Evolutionary conservation across 2,329 filamentous ascomycete species (phyloP), one percentile per base, ranked within the genome.

Genomic region (Berkeleyomyces rouxiae): DNA sequence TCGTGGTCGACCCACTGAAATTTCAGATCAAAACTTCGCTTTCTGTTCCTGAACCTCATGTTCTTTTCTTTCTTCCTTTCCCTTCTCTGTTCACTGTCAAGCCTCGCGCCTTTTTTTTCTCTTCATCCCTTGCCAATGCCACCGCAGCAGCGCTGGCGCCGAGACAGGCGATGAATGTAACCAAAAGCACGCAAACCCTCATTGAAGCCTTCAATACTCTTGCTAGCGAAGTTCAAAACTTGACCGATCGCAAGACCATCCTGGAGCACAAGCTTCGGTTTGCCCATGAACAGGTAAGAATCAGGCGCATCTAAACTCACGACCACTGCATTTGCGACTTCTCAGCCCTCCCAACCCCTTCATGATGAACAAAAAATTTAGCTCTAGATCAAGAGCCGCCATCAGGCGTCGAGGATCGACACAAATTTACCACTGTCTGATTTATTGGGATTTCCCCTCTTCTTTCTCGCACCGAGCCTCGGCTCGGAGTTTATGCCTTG

Each of bases 381-480:
- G 86, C 86, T 90, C 86, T 89, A 89, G 86, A 89, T 87, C 86
- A 85, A 79, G 80, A 88, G 84, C 79, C 81, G 76, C 79, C 71
- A 67, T 66, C 69, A 73, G 51, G 77, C 76, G 78, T 76, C 77
- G 70, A 74, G 82, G 85, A 87, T 79, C 77, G 83, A 87, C 73
- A 82, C 71, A 67, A 70, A 72, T 72, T 72, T 70, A 73, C 68
- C 72, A 76, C 68, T 71, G 70, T 72, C 75, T 76, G 75, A 77
- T 71, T 47, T 39, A 58, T 44, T 33, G 58, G 44, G 42, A 65
- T 47, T 57, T 49, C 60, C 43, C 42, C 63, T 51, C 57, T 47
- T 65, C 61, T 63, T 61, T 47, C 57, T 53, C 46, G 44, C 39
- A 31, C 33, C n/a, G 11, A 33, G 9, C 13, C 60, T 55, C 23